phyloP scores from a whole-genome alignment of 2,329 filamentous ascomycete species.

The Thielaviopsis punctulata region DNA sequence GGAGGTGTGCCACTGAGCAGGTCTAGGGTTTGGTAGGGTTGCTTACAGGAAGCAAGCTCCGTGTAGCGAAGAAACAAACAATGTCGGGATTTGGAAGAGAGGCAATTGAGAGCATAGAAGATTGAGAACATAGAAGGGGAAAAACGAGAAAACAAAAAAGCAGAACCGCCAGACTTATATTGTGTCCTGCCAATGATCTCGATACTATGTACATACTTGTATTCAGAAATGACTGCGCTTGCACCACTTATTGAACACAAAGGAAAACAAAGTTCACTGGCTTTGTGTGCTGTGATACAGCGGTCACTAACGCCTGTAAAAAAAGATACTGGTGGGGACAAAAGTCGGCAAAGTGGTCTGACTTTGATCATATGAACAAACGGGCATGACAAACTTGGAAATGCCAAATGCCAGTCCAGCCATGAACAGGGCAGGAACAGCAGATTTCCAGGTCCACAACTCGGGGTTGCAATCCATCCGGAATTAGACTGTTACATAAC shows the following conservation, averaged over 20 bases:
- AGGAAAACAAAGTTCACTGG: neutral
- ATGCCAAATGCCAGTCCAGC: neutral
- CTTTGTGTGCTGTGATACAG: neutral
- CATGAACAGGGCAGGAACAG: no score
- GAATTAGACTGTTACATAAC: neutral
- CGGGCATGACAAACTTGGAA: neutral
- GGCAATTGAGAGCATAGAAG: neutral
- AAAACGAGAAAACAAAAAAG: neutral
- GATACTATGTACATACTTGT: neutral
- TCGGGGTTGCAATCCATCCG: neutral
- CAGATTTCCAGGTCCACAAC: no score
- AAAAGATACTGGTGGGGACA: neutral
- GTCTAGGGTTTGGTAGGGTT: neutral
- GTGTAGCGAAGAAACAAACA: neutral
- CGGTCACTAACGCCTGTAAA: neutral
- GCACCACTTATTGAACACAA: neutral
- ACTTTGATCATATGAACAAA: neutral
- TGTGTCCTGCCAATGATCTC: no score
- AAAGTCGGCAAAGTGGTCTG: neutral
- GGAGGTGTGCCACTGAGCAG: neutral
- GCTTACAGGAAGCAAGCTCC: neutral
- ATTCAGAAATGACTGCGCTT: neutral
- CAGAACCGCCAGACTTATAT: neutral
- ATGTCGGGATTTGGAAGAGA: neutral
- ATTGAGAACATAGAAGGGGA: neutral